Percentiles rank a stretch among this genome's conserved stretches.
These are phyloP conservation scores for Naganishia liquefaciens DNA, from an alignment of 1,284 basidiomycete genomes.

Conservation along the genomic window DNA sequence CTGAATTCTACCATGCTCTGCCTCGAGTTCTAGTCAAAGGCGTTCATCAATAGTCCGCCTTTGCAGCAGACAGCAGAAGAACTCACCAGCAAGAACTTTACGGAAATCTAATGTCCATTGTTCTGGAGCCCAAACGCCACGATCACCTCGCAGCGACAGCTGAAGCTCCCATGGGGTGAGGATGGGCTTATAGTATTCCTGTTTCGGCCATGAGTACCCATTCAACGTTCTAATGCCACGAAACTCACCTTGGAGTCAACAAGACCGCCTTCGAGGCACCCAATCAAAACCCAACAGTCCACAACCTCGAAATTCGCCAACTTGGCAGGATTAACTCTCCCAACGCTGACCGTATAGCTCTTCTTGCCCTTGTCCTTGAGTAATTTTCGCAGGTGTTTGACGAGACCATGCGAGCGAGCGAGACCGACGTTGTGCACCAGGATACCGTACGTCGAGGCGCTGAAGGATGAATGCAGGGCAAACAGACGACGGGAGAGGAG, in stretches of 20 bases:
- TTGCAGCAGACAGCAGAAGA: conserved; percentile 28
- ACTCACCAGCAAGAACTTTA: conserved; percentile 42
- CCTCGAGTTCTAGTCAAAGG: conserved; percentile 31
- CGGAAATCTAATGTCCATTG: conserved; percentile 62
- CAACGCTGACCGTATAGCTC: conserved; percentile 91
- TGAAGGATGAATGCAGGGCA: conserved; percentile 81
- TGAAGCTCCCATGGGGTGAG: conserved; percentile 92
- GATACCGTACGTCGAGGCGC: conserved; percentile 92
- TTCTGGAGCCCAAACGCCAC: conserved; percentile 69
- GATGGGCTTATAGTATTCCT: conserved; percentile 89
- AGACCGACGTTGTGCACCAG: conserved; percentile 93
- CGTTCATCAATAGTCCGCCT: conserved; percentile 40
- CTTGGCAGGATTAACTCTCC: conserved; percentile 93
- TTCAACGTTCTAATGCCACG: background rate
- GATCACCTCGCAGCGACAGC: conserved; percentile 73
- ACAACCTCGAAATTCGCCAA: conserved; percentile 95
- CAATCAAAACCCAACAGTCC: conserved; percentile 92
- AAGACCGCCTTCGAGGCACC: conserved; percentile 90
- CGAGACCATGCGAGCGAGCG: conserved; percentile 72
- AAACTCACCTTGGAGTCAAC: conserved; percentile 72
- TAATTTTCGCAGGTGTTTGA: conserved; percentile 70
- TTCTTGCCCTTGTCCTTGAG: conserved; percentile 73
- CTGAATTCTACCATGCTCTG: conserved; percentile 22
- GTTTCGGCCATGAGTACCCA: conserved; percentile 24
- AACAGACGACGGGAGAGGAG: conserved; percentile 91